Evolutionary conservation across 768 basidiomycete genomes (phyloP).

Genomic region (Rhizopogon vinicolor): DNA sequence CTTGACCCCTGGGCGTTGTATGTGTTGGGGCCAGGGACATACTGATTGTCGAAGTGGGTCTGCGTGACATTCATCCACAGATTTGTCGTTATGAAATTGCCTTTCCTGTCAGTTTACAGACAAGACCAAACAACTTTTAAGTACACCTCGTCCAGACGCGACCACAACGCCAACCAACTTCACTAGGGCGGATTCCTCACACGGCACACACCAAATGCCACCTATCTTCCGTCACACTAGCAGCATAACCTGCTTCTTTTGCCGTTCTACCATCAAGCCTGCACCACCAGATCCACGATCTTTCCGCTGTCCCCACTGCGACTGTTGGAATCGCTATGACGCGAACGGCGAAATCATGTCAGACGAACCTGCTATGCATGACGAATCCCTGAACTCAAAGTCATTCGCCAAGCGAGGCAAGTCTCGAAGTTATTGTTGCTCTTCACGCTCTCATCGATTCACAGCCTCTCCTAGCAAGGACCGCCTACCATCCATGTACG

Average conservation of each 20-base stretch:
- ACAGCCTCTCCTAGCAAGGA: constrained; percentile 68
- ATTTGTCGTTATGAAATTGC: constrained; percentile 6
- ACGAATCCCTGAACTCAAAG: constrained; percentile 61
- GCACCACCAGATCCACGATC: constrained; percentile 45
- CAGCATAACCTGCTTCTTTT: constrained; percentile 66
- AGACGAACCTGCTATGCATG: constrained; percentile 86
- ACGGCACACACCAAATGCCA: constrained; percentile 10
- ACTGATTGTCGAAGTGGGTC: neutral
- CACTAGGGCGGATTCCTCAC: neutral
- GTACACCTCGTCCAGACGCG: neutral
- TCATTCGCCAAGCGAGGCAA: constrained; percentile 74
- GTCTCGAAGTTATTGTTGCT: constrained; percentile 10
- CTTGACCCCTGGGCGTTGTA: constrained; percentile 53
- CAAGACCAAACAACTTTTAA: constrained; percentile 1
- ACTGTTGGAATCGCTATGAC: constrained; percentile 74
- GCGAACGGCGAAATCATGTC: constrained; percentile 72
- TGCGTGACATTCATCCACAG: neutral
- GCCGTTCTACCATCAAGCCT: constrained; percentile 42
- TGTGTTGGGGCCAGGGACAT: constrained; percentile 50
- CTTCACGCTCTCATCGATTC: neutral
- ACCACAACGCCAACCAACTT: neutral
- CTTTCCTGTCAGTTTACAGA: constrained; percentile 17
- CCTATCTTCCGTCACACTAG: constrained; percentile 50
- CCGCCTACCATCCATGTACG: constrained; percentile 57
- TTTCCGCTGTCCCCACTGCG: constrained; percentile 64